Conservation (phyloP, 2,329 filamentous ascomycete genomes). For the Ceratocystis albifundus region DNA sequence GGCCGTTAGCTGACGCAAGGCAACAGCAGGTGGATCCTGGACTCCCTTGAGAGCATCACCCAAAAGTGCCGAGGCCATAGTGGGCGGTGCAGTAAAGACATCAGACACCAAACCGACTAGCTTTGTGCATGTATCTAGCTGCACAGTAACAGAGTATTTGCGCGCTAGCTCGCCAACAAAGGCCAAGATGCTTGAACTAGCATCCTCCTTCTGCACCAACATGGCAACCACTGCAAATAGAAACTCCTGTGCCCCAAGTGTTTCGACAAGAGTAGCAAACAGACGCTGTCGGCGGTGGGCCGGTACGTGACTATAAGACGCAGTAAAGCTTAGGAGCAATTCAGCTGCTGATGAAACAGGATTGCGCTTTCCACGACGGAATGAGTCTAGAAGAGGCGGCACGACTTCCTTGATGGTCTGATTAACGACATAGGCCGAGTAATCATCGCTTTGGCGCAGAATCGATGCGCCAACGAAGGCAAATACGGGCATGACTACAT, state of each 20-base stretch:
- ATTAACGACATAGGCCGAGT: conserved; percentile 90
- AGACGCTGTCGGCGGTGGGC: conserved; percentile 69
- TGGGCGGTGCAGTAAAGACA: conserved; percentile 61
- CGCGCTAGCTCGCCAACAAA: conserved; percentile 66
- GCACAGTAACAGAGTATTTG: conserved; percentile 60
- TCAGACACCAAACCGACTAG: conserved; percentile 66
- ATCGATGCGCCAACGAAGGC: conserved; percentile 94
- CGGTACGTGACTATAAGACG: conserved; percentile 92
- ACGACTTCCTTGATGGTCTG: conserved; percentile 91
- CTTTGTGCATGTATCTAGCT: conserved; percentile 66
- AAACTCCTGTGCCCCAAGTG: conserved; percentile 75
- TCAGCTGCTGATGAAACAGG: conserved; percentile 74
- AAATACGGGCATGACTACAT: conserved; percentile 98
- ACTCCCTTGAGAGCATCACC: conserved; percentile 30
- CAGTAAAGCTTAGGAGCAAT: conserved; percentile 87
- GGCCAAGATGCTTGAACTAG: conserved; percentile 53
- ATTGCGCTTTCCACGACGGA: conserved; percentile 68
- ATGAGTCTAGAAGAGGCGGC: conserved; percentile 74
- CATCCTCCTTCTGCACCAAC: conserved; percentile 74
- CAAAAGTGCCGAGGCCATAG: conserved; percentile 60
- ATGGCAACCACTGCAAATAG: conserved; percentile 79
- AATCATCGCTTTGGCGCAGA: conserved; percentile 86
- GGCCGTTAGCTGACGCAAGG: conserved; percentile 44
- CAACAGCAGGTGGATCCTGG: conserved; percentile 39
- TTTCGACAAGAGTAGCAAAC: conserved; percentile 74